phyloP scores from a whole-genome alignment of 306 rosid species.

The Abrus precatorius region DNA sequence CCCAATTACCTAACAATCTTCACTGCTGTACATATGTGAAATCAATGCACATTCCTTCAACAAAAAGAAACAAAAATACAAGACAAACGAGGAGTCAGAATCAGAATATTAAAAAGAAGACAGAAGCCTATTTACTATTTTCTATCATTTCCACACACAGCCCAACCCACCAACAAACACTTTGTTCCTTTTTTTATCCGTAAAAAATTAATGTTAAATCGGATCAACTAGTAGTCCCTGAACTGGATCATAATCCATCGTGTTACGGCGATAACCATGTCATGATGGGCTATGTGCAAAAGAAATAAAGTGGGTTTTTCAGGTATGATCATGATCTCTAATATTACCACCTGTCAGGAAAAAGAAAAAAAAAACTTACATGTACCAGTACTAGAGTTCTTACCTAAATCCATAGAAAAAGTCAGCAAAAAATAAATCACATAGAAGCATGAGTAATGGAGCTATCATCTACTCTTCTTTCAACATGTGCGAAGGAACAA shows the following conservation, averaged over 20 bases:
- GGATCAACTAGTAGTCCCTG: slow-evolving; percentile 31
- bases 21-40: slow-evolving; percentile 56
- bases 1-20: slow-evolving; percentile 56
- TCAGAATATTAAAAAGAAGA: slow-evolving; percentile 53
- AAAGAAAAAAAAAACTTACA: slow-evolving; percentile 54
- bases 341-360: slow-evolving; percentile 53
- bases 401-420: slow-evolving; percentile 50
- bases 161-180: slow-evolving; percentile 38
- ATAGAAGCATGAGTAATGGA: slow-evolving; percentile 40
- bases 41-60: slow-evolving; percentile 75
- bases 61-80: slow-evolving; percentile 65
- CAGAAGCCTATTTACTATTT: slow-evolving; percentile 39
- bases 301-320: slow-evolving; percentile 56
- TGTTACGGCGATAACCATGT: slow-evolving; percentile 41
- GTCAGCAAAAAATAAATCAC: slow-evolving; percentile 55
- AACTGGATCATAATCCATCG: slow-evolving; percentile 50
- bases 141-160: slow-evolving; percentile 37
- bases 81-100: slow-evolving; percentile 68
- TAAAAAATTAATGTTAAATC: background rate
- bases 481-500: slow-evolving; percentile 72
- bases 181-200: background rate
- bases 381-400: slow-evolving; percentile 46
- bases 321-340: slow-evolving; percentile 43
- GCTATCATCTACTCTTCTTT: slow-evolving; percentile 62
- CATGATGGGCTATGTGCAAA: slow-evolving; percentile 53